Base-by-base conservation (phyloP, 768 basidiomycete genomes). In the Russula ochroleuca region DNA sequence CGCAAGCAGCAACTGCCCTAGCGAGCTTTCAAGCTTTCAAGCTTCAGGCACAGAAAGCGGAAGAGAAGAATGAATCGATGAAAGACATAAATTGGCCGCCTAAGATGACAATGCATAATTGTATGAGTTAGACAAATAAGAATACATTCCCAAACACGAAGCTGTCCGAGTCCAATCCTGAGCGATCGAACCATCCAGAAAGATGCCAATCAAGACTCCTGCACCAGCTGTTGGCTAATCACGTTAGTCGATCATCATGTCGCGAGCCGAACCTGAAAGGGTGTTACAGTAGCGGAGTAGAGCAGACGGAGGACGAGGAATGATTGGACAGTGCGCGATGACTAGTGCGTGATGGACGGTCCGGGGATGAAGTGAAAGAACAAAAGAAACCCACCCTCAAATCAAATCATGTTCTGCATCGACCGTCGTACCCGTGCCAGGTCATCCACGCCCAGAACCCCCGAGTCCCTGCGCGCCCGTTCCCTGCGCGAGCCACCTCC, bases 381-480 rank as follows among this genome's bases (percentile, higher is more conserved):
- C 45, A 47, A 38, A 38, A 21, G 9, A 19, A 47, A 47, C 45
- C 48, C 48, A 49, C 6, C 25, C 23, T n/a, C 31, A 9, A 51
- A n/a, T 33, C 28, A 56, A 11, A 0, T 11, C 25, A 25, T 41
- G 25, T 17, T 31, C 17, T 28, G 40, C 17, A 25, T 11, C 54
- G 23, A 25, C 17, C 56, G 56, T n/a, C n/a, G 43, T 23, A 57
- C 52, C 35, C 35, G 62, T n/a, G 40, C 62, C 21, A 51, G 17
- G 21, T 67, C 66, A 37, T 65, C 66, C 21, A 7, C 10, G 3
- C 65, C 38, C 41, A 61, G 23, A 38, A 63, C 53, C 5, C 50
- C 61, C 43, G 65, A 66, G n/a, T 67, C 60, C 47, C 48, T 37
- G 21, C 65, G 61, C 43, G 41, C 28, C 28, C 17, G 21, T n/a